Conservation (phyloP, 495 filamentous ascomycete genomes). For the Neurospora terricola region DNA sequence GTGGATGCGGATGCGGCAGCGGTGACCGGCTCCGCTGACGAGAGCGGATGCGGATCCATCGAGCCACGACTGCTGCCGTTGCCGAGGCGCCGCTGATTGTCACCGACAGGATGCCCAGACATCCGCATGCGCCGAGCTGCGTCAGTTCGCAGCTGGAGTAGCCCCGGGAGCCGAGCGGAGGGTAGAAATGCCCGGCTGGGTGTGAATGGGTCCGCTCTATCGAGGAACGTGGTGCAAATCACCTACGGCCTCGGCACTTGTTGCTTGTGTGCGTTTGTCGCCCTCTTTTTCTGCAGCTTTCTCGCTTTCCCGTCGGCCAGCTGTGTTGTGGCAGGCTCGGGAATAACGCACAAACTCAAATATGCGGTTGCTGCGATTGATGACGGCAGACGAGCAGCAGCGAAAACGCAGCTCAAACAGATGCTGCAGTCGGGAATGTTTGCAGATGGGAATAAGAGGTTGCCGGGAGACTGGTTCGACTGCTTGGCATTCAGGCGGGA, state of each 20-base stretch:
- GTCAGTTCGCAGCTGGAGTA: background rate
- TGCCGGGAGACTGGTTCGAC: background rate
- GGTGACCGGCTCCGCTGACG: background rate
- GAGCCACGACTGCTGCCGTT: background rate
- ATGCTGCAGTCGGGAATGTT: background rate
- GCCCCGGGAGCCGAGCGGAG: background rate
- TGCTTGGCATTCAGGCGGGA: background rate
- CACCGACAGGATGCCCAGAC: background rate
- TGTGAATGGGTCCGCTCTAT: background rate
- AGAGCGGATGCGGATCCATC: background rate
- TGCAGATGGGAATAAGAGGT: background rate
- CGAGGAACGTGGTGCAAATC: background rate
- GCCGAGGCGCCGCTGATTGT: background rate
- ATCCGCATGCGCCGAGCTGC: background rate
- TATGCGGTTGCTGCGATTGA: background rate
- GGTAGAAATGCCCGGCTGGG: background rate
- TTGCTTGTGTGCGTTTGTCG: background rate
- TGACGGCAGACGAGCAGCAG: background rate
- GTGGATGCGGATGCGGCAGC: background rate
- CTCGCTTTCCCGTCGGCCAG: background rate
- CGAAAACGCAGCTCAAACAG: background rate
- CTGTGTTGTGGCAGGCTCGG: background rate
- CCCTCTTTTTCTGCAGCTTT: background rate
- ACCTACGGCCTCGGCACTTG: background rate
- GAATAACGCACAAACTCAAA: background rate